Conservation (phyloP, 371 early-diverging fungal genomes). For the Capillidium rhysosporum region DNA sequence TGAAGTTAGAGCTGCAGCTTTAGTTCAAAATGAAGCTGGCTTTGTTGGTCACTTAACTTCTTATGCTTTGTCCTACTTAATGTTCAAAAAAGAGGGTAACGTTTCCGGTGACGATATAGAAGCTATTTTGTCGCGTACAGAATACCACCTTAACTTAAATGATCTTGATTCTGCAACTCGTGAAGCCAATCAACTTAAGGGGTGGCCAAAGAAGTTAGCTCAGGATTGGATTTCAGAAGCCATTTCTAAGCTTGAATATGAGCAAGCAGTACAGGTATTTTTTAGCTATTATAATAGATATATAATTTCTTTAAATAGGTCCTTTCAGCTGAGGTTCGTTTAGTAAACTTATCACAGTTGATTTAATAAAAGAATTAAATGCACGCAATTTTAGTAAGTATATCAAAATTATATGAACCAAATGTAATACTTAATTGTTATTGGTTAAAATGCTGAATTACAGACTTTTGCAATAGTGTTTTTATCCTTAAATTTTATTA, state of each 20-base stretch:
- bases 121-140: constrained; percentile 60
- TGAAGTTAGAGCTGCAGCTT: constrained; percentile 56
- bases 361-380: too few relatives aligned
- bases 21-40: constrained; percentile 74
- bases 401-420: too few relatives aligned
- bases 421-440: too few relatives aligned
- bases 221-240: constrained; percentile 78
- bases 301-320: too few relatives aligned
- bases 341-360: too few relatives aligned
- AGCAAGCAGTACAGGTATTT: constrained; percentile 68
- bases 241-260: constrained; percentile 64
- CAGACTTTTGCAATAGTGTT: too few relatives aligned
- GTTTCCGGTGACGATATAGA: constrained; percentile 83
- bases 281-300: too few relatives aligned
- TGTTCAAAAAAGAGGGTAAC: constrained; percentile 70
- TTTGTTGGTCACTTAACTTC: constrained; percentile 67
- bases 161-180: constrained; percentile 80
- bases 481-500: too few relatives aligned
- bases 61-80: constrained; percentile 42
- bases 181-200: constrained; percentile 81
- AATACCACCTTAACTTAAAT: constrained; percentile 46
- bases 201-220: constrained; percentile 82
- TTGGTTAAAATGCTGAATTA: too few relatives aligned
- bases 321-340: too few relatives aligned
- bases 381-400: too few relatives aligned